phyloP scores from a whole-genome alignment of 1,284 basidiomycete genomes.

The Cystobasidium pallidum region DNA sequence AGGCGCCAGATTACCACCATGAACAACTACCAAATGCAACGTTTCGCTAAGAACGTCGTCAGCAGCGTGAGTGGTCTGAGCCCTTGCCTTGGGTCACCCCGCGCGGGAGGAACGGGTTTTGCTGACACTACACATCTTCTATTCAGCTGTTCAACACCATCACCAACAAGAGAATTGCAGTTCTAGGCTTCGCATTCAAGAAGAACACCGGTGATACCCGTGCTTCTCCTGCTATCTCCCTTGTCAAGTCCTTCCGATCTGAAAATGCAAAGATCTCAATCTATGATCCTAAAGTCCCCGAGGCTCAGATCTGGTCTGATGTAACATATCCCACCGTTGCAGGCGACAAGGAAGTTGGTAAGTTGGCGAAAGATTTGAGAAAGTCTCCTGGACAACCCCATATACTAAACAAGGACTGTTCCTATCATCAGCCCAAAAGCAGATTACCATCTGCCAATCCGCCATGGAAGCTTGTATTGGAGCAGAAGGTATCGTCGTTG shows the following conservation, averaged over 20 bases:
- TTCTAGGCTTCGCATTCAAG: conserved; percentile 75
- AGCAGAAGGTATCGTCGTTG: conserved; percentile 85
- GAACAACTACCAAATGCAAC: conserved; percentile 93
- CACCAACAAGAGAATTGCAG: conserved; percentile 92
- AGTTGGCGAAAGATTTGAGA: conserved; percentile 42
- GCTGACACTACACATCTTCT: conserved; percentile 63
- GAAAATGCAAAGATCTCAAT: conserved; percentile 85
- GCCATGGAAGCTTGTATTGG: conserved; percentile 85
- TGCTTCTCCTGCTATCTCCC: conserved; percentile 93
- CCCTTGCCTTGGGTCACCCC: too few relatives aligned
- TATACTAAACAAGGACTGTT: too few relatives aligned
- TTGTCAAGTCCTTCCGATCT: conserved; percentile 88
- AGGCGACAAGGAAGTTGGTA: conserved; percentile 62
- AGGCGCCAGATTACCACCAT: conserved; percentile 93
- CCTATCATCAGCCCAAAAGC: conserved; percentile 72
- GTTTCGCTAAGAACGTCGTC: conserved; percentile 58
- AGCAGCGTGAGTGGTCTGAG: conserved; percentile 43
- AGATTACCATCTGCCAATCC: conserved; percentile 74
- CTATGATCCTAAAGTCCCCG: conserved; percentile 83
- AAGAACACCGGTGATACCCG: conserved; percentile 92
- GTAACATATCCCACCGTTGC: conserved; percentile 60
- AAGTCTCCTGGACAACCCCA: too few relatives aligned
- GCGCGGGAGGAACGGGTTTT: too few relatives aligned
- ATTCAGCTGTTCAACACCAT: conserved; percentile 94
- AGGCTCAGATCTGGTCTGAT: conserved; percentile 62